Percentiles rank a stretch among this genome's conserved stretches.
phyloP scores from a whole-genome alignment of 164 flowering plant genomes.

The Protea cynaroides region DNA sequence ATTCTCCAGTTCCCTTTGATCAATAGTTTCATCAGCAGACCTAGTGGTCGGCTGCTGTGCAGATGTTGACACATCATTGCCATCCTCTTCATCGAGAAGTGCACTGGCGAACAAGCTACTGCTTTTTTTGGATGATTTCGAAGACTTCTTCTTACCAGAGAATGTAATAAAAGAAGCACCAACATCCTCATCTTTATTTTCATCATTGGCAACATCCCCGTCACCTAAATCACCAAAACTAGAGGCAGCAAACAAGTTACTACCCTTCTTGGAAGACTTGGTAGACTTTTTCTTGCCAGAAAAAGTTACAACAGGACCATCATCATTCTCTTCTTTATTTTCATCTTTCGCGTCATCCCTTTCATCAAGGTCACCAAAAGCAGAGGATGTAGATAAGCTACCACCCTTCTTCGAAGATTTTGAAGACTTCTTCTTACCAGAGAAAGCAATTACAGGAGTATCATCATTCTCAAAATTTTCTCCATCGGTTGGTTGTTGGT shows the following conservation, averaged over 20 bases:
- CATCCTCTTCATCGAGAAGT: slow-evolving; percentile 20
- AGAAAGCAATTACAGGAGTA: slow-evolving; percentile 27
- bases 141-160: slow-evolving; percentile 57
- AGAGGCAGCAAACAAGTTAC: slow-evolving; percentile 22
- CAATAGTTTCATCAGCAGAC: slow-evolving; percentile 2
- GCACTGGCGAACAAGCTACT: slow-evolving; percentile 23
- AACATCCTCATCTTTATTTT: slow-evolving; percentile 9
- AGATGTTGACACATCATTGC: not conserved
- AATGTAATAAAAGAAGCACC: slow-evolving; percentile 30
- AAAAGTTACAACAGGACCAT: slow-evolving; percentile 28
- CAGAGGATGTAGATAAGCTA: slow-evolving; percentile 19
- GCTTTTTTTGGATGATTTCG: slow-evolving; percentile 37
- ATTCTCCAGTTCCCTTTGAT: slow-evolving; percentile 2
- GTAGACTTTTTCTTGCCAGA: slow-evolving; percentile 60
- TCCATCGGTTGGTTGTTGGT: not conserved
- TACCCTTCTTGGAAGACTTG: slow-evolving; percentile 35
- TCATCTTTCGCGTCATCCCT: slow-evolving; percentile 9
- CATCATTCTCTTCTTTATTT: slow-evolving; percentile 14
- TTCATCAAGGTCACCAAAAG: slow-evolving; percentile 19
- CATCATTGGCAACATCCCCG: slow-evolving; percentile 9
- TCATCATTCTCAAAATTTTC: slow-evolving; percentile 17
- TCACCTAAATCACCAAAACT: slow-evolving; percentile 22
- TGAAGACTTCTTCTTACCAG: slow-evolving; percentile 61
- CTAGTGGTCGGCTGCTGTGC: not conserved
- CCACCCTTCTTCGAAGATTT: slow-evolving; percentile 36